Evolutionary conservation across 176 grass and related monocot genomes (phyloP).

Genomic region (Oryza rufipogon): DNA sequence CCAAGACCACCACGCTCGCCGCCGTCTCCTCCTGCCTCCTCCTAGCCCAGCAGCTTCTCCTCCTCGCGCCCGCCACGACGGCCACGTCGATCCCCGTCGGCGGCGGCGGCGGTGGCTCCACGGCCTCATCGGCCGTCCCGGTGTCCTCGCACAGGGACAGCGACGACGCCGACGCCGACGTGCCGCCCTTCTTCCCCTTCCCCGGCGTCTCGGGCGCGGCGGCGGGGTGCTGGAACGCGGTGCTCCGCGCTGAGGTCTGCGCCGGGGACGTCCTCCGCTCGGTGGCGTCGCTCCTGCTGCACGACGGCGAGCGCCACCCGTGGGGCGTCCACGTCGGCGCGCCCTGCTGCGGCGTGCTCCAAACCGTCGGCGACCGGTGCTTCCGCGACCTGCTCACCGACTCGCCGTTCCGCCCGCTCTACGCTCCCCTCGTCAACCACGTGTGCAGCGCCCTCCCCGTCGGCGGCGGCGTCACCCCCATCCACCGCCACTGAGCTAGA

Average conservation of each 20-base stretch:
- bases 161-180: neutral
- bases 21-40: neutral
- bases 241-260: conserved; percentile 9
- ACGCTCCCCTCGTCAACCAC: neutral
- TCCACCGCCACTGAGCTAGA: neutral
- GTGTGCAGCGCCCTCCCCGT: conserved; percentile 3
- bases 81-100: neutral
- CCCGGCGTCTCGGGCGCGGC: neutral
- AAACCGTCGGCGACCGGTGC: conserved; percentile 2
- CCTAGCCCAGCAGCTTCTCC: neutral
- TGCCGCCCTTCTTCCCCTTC: neutral
- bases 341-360: conserved; percentile 33
- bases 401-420: conserved; percentile 27
- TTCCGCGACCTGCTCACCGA: conserved; percentile 15
- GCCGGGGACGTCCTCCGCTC: conserved; percentile 25
- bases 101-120: neutral
- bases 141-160: neutral
- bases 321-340: neutral
- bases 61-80: neutral
- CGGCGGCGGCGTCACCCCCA: neutral
- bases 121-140: neutral
- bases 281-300: neutral
- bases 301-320: neutral
- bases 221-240: conserved; percentile 14
- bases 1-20: neutral